A percentile compares a stretch with the other conserved stretches of the same genome.
These are phyloP conservation scores for Epichloe glyceriae DNA, from an alignment of 2,329 filamentous ascomycete genomes.

Conservation along the genomic window DNA sequence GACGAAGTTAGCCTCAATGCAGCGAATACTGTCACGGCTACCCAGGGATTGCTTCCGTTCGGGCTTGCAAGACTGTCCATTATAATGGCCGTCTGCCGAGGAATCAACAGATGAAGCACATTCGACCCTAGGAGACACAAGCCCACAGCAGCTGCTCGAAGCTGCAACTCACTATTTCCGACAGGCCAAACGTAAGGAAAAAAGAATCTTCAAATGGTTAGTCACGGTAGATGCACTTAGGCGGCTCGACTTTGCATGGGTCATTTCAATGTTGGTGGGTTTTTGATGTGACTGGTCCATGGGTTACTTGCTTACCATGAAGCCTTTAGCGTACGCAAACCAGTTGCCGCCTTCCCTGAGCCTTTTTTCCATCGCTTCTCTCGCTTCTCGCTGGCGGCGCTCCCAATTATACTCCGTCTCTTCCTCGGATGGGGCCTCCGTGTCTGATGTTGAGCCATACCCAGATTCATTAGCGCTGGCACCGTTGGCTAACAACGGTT, in stretches of 20 bases:
- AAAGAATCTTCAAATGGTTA: conserved; percentile 44
- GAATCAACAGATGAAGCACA: conserved; percentile 61
- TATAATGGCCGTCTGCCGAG: conserved; percentile 70
- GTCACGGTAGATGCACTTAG: background rate
- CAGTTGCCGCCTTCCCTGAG: conserved; percentile 65
- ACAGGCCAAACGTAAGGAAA: conserved; percentile 70
- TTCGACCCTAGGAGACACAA: conserved; percentile 58
- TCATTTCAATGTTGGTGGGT: no score
- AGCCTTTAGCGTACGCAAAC: conserved; percentile 64
- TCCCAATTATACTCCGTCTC: conserved; percentile 41
- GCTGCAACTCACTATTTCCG: conserved; percentile 50
- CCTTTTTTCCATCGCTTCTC: conserved; percentile 50
- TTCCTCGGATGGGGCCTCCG: conserved; percentile 24
- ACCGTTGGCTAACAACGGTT: conserved; percentile 37
- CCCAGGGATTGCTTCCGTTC: conserved; percentile 36
- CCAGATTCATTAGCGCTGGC: conserved; percentile 14
- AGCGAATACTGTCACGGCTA: conserved; percentile 39
- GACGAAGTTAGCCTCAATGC: conserved; percentile 38
- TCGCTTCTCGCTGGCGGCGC: conserved; percentile 37
- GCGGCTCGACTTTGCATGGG: no score
- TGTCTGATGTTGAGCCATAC: conserved; percentile 30
- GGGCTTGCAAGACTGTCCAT: conserved; percentile 45
- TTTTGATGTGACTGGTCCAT: background rate
- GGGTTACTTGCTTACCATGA: conserved; percentile 32
- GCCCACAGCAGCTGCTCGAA: conserved; percentile 53